Evolutionary conservation across 352 stramenopile genomes (phyloP).

Genomic region (Phytophthora fragariaefolia): DNA sequence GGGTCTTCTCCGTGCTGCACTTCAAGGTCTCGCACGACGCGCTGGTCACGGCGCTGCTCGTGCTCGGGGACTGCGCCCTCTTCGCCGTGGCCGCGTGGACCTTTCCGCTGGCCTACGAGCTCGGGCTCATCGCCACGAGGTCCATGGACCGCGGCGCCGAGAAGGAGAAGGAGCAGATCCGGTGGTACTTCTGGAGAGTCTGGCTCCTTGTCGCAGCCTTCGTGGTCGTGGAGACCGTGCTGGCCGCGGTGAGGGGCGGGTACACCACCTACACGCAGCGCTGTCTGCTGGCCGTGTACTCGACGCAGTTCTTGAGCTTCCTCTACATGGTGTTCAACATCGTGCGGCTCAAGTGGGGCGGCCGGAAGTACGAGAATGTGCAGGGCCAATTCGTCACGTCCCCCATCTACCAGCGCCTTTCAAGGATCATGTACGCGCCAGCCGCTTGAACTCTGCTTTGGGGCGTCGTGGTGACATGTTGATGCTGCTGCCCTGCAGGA

Average conservation of each 20-base stretch:
- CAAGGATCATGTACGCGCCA: constrained; percentile 69
- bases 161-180: constrained; percentile 52
- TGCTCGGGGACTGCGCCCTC: constrained; percentile 43
- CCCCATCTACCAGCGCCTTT: constrained; percentile 70
- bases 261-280: constrained; percentile 59
- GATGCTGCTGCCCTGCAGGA: constrained; percentile 17
- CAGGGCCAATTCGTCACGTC: constrained; percentile 68
- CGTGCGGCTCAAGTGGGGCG: constrained; percentile 49
- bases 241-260: constrained; percentile 38
- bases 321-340: constrained; percentile 55
- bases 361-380: constrained; percentile 71
- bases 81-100: constrained; percentile 58
- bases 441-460: no score
- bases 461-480: background rate
- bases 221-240: constrained; percentile 29
- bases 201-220: constrained; percentile 44
- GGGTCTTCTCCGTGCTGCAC: constrained; percentile 47
- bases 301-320: constrained; percentile 49
- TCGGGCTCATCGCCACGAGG: constrained; percentile 46
- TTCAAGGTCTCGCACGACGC: constrained; percentile 45
- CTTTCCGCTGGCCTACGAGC: constrained; percentile 52
- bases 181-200: constrained; percentile 38
- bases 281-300: constrained; percentile 50
- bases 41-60: constrained; percentile 35
- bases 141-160: constrained; percentile 56